Evolutionary conservation across 495 filamentous ascomycete species (phyloP).

Genomic region (Tuber melanosporum): DNA sequence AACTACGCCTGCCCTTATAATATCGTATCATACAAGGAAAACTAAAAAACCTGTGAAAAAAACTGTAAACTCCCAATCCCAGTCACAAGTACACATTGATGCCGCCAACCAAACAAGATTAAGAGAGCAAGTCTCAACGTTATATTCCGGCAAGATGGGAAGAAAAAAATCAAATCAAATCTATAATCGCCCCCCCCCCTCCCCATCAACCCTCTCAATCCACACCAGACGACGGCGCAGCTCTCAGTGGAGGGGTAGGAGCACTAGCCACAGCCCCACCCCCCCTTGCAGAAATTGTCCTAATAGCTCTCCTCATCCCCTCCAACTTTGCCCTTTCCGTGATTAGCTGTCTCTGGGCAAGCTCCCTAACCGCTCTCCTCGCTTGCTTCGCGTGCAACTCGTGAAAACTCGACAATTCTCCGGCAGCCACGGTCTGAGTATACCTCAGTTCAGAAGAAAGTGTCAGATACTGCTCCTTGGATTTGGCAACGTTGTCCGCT

Average conservation of each 20-base stretch:
- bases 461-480: constrained; percentile 57
- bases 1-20: background rate
- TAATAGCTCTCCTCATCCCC: constrained; percentile 68
- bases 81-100: background rate
- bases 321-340: constrained; percentile 72
- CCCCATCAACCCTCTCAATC: background rate
- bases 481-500: constrained; percentile 62
- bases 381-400: constrained; percentile 75
- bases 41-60: background rate
- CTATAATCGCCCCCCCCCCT: background rate
- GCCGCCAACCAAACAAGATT: background rate
- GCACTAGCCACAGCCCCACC: constrained; percentile 10
- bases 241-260: background rate
- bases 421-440: constrained; percentile 86
- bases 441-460: constrained; percentile 75
- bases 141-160: background rate
- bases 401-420: constrained; percentile 89
- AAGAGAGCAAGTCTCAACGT: background rate
- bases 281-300: constrained; percentile 45
- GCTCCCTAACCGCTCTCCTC: constrained; percentile 61
- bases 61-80: constrained; percentile 6
- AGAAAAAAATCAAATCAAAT: background rate
- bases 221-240: background rate
- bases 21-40: background rate
- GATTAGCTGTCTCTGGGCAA: constrained; percentile 71